Percentiles rank a stretch among this genome's conserved stretches.
Conservation (phyloP, 1,284 basidiomycete genomes). For the Meripilus lineatus region DNA sequence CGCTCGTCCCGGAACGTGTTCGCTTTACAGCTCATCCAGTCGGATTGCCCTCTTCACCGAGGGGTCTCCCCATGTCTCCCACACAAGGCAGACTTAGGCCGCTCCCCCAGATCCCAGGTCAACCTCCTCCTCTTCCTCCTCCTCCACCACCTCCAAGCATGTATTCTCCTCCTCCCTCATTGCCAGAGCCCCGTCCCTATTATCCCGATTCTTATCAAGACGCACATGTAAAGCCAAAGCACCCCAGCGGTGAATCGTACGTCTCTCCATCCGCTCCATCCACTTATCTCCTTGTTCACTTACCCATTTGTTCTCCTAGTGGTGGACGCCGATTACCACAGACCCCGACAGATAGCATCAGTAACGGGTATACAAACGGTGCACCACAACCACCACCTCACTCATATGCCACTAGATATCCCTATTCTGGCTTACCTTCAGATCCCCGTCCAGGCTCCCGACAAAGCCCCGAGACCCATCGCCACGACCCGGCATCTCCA, state of each 20-base stretch:
- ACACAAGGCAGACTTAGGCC: slow-evolving; percentile 22
- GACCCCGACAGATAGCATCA: slow-evolving; percentile 10
- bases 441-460: slow-evolving; percentile 9
- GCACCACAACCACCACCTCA: background rate
- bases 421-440: slow-evolving; percentile 8
- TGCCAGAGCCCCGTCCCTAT: slow-evolving; percentile 25
- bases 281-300: background rate
- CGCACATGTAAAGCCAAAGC: slow-evolving; percentile 14
- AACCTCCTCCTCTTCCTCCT: slow-evolving; percentile 15
- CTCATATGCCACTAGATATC: slow-evolving; percentile 2
- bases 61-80: slow-evolving; percentile 23
- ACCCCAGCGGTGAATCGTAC: slow-evolving; percentile 22
- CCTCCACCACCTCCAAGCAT: slow-evolving; percentile 22
- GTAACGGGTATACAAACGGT: background rate
- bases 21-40: slow-evolving; percentile 14
- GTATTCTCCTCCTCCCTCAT: slow-evolving; percentile 10
- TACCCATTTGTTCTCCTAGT: background rate
- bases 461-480: background rate
- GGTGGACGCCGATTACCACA: slow-evolving; percentile 17
- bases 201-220: slow-evolving; percentile 15
- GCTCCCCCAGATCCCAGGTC: slow-evolving; percentile 26
- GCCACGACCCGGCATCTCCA: slow-evolving; percentile 7
- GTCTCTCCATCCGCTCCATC: slow-evolving; percentile 9
- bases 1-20: slow-evolving; percentile 12
- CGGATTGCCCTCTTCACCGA: slow-evolving; percentile 24